These are phyloP conservation scores for Colletotrichum sp. DNA, from an alignment of 2,329 filamentous ascomycete species.

Conservation along the genomic window DNA sequence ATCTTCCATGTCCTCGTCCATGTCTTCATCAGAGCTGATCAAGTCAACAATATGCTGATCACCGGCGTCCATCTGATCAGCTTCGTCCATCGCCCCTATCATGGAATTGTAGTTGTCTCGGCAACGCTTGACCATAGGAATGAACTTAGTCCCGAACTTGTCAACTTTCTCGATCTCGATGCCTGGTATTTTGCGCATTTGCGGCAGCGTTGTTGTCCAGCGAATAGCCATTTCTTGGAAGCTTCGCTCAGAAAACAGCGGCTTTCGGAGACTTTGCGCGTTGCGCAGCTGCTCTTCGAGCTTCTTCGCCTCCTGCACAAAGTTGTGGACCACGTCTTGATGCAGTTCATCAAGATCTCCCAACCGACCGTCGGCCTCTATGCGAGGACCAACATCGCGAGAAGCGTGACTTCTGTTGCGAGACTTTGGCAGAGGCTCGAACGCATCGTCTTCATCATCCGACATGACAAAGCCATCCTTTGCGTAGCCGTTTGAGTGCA, in stretches of 20 bases:
- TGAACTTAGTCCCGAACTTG: conserved; percentile 64
- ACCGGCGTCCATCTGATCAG: conserved; percentile 16
- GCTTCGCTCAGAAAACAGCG: conserved; percentile 72
- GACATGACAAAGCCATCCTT: conserved; percentile 55
- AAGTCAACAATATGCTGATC: conserved; percentile 58
- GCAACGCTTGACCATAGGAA: conserved; percentile 60
- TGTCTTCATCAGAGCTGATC: conserved; percentile 50
- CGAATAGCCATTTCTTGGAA: conserved; percentile 76
- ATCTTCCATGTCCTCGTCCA: conserved; percentile 36
- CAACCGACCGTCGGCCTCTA: conserved; percentile 60
- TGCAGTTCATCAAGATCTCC: conserved; percentile 64
- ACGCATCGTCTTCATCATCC: conserved; percentile 49
- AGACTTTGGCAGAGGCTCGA: conserved; percentile 45
- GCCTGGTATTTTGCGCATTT: conserved; percentile 68
- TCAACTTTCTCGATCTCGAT: conserved; percentile 68
- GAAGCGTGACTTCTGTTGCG: conserved; percentile 20
- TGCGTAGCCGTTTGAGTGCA: conserved; percentile 48
- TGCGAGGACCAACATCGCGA: conserved; percentile 58
- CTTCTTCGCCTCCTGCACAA: conserved; percentile 66
- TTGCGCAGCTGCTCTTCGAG: conserved; percentile 68
- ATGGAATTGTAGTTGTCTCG: conserved; percentile 54
- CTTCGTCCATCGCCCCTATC: conserved; percentile 38
- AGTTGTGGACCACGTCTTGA: conserved; percentile 66
- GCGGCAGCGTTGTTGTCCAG: conserved; percentile 65
- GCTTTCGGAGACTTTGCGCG: conserved; percentile 58